Percentiles rank a stretch among this genome's conserved stretches.
Evolutionary conservation across 1,284 basidiomycete species (phyloP).

Genomic region (Boletus subluridellus): DNA sequence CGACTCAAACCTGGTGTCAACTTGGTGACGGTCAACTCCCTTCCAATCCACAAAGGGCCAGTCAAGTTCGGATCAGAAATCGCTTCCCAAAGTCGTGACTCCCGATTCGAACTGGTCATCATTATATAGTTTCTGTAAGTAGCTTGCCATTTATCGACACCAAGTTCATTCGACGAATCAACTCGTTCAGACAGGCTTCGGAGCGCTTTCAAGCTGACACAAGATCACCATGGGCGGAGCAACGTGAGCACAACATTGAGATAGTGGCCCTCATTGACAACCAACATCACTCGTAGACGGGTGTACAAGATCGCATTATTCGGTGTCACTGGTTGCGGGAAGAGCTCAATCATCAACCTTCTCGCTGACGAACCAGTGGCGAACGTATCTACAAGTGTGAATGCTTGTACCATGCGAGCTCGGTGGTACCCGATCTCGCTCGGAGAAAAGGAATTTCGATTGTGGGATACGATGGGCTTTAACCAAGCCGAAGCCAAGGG

Average conservation of each 20-base stretch:
- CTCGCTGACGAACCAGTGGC: conserved; percentile 23
- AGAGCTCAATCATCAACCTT: conserved; percentile 31
- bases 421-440: conserved; percentile 27
- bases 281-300: conserved; percentile 19
- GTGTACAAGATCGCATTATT: conserved; percentile 28
- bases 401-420: conserved; percentile 30
- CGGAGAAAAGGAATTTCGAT: conserved; percentile 18
- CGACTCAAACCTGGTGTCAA: background rate
- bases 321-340: conserved; percentile 28
- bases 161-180: background rate
- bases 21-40: background rate
- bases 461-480: conserved; percentile 36
- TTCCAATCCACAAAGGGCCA: background rate
- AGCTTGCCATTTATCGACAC: background rate
- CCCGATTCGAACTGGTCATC: background rate
- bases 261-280: background rate
- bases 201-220: background rate
- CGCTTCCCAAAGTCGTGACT: background rate
- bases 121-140: conserved; percentile 7
- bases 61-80: background rate
- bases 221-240: conserved; percentile 4
- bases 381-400: conserved; percentile 21
- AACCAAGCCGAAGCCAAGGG: conserved; percentile 22
- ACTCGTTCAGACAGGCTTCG: conserved; percentile 1
- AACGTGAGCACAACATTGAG: conserved; percentile 18